Evolutionary conservation across 2,329 filamentous ascomycete species (phyloP), one percentile per base, ranked within the genome.

Genomic region (Aspergillus novoparasiticus): DNA sequence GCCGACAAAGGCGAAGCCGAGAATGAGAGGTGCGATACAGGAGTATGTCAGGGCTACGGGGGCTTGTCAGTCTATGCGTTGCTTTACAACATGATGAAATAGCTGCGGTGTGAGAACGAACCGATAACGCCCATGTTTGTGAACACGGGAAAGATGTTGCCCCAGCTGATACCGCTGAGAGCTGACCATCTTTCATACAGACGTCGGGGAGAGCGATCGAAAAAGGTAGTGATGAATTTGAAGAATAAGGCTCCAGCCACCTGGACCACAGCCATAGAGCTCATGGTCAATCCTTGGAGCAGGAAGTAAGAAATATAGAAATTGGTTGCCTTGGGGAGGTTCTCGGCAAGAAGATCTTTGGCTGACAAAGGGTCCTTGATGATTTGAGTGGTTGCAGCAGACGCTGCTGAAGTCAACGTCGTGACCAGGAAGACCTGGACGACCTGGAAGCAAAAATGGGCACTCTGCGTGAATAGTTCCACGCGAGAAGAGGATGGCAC

Each of bases 231-330:
- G 48, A 93, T 82, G 12, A 96, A 77, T 53, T 87, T 87, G 75
- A 91, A 92, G 26, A 94, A 80, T 23, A 93, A 72, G 30, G 96
- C 85, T 28, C 92, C 91, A 30, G 82, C 83, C 39, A 90, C 83
- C 69, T 96, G 92, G 1, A 95, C 84, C 2, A 97, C 78, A 0
- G 91, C 86, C 55, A 88, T 85, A 0, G 91, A 87, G 11, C 92
- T 91, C 64, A 93, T 86, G 4, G 88, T 89, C 51, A 98, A 76
- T 34, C 94, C 95, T 76, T 98, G 94, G 1, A 99, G 89, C 28
- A 98, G 86, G 71, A 98, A 96, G 80, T 97, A 99, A 0, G 90
- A 93, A 16, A 98, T 90, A 78, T 97, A 99, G 73, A 97, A 96
- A 78, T 96, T 98, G 63, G 93, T 94, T 0, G 93, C 90, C 68